Evolutionary conservation across 805 yeast species (phyloP), one percentile per base, ranked within the genome.

Genomic region (Wickerhamiella brachini): DNA sequence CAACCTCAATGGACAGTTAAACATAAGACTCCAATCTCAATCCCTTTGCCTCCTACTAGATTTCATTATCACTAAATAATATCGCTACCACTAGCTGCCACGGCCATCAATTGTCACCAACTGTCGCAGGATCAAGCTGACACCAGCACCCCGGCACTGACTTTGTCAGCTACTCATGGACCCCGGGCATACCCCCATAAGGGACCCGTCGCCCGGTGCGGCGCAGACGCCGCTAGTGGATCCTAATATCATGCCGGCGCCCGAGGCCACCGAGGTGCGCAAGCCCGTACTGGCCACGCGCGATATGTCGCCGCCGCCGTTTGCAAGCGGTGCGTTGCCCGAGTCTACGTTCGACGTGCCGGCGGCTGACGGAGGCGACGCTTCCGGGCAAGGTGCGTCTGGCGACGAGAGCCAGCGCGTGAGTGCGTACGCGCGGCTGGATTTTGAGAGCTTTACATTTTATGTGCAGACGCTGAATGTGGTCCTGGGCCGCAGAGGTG

Each of bases 401-500:
- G 41, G 24, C 34, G 59, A 56, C 43, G 62, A 56, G 13, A 57
- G 60, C 34, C 59, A 65, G 44, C 61, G 68, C 31, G 71, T 69
- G 6, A 67, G 69, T 10, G 75, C 75, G 23, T 71, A 72, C 47
- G 75, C 75, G 18, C 59, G 73, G 58, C 69, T 93, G 41, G 97
- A 93, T 64, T 93, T 93, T 65, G 95, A 85, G 53, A 79, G 85
- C 56, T 90, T 84, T 65, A 89, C 96, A 2, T 93, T 93, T 63
- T 93, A 90, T 60, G 96, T 93, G 10, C 98, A 93, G 68, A 93
- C 98, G 1, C 73, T 93, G 62, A 97, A 93, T 66, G 95, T 90
- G 1, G 77, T 90, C 8, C 71, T 93, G 44, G 98, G 98, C n/a
- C 75, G 98, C 59, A 76, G 85, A 53, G 83, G 89, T 9, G 90